Percentiles rank a stretch among this genome's conserved stretches.
Evolutionary conservation across 73 alveolate species (phyloP).

Genomic region (Tetrahymena borealis): DNA sequence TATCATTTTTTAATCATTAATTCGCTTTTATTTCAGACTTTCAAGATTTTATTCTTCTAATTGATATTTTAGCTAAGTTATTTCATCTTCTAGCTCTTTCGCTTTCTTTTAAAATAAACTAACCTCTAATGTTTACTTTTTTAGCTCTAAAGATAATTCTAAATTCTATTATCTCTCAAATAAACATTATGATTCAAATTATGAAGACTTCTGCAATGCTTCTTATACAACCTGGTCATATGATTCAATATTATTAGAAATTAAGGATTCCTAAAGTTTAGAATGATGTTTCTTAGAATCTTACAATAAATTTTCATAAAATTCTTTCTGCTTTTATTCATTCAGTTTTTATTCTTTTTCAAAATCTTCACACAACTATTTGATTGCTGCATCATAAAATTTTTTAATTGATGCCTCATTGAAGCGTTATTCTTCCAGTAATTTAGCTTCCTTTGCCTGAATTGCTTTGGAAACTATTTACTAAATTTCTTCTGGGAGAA

Average conservation of each 20-base stretch:
- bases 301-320: neutral
- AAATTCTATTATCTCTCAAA: neutral
- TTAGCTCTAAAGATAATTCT: neutral
- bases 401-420: neutral
- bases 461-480: neutral
- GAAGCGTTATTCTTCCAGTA: neutral
- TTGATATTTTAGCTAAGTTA: neutral
- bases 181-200: neutral
- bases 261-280: neutral
- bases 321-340: neutral
- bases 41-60: neutral
- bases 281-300: neutral
- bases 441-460: neutral
- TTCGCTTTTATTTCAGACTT: neutral
- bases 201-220: neutral
- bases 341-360: neutral
- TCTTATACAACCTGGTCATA: neutral
- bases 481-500: neutral
- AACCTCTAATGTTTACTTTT: neutral
- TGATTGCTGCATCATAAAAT: neutral
- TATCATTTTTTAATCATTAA: neutral
- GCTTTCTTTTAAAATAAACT: neutral
- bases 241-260: neutral
- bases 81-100: neutral
- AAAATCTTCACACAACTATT: neutral